These are phyloP conservation scores for Phaffia tasmanica DNA, from an alignment of 768 basidiomycete genomes.

Conservation along the genomic window DNA sequence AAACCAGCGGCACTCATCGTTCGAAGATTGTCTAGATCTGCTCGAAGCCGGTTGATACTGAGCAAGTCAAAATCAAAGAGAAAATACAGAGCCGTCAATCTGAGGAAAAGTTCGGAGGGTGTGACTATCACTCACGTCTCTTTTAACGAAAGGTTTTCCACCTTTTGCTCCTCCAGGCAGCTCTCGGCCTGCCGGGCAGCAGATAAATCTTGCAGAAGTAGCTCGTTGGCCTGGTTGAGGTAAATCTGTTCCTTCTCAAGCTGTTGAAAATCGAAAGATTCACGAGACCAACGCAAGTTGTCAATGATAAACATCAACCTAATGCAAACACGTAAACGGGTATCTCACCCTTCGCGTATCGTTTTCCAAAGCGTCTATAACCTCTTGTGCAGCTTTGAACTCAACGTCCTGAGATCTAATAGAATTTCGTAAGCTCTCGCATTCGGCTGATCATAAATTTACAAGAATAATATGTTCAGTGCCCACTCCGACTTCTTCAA, in stretches of 20 bases:
- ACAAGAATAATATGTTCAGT: neutral
- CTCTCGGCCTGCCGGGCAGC: slow-evolving; percentile 20
- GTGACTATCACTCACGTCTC: slow-evolving; percentile 10
- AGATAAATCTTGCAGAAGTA: slow-evolving; percentile 8
- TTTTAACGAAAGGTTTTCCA: slow-evolving; percentile 22
- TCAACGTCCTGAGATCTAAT: slow-evolving; percentile 18
- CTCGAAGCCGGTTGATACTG: slow-evolving; percentile 22
- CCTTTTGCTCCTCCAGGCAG: slow-evolving; percentile 24
- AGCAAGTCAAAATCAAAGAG: no score
- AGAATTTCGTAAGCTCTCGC: slow-evolving; percentile 16
- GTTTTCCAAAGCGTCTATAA: slow-evolving; percentile 7
- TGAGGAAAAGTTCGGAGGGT: no score
- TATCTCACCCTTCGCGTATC: slow-evolving; percentile 20
- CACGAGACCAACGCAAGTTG: neutral
- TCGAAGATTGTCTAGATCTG: slow-evolving; percentile 23
- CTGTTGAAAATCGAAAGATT: neutral
- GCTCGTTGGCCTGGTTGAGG: slow-evolving; percentile 11
- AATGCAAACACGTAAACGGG: neutral
- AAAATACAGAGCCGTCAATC: no score
- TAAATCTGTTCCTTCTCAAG: slow-evolving; percentile 8
- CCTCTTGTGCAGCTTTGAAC: slow-evolving; percentile 5
- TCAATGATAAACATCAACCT: neutral
- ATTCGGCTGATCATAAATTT: slow-evolving; percentile 5
- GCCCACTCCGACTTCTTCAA: neutral
- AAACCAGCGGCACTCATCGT: neutral